Evolutionary conservation across 441 rosid species (phyloP).

Genomic region (Hura crepitans): DNA sequence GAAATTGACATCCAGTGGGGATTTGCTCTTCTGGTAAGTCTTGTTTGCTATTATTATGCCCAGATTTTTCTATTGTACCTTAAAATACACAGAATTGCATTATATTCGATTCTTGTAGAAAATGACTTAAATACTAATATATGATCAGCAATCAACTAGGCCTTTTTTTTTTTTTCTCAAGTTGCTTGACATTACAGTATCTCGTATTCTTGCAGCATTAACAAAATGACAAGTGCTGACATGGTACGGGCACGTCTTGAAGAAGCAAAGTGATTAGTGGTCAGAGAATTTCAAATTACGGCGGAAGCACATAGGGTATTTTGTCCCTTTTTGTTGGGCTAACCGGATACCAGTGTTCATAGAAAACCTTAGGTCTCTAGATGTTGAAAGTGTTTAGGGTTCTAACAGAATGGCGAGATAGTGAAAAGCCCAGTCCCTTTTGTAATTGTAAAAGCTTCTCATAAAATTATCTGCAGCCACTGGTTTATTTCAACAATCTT

Average conservation of each 20-base stretch:
- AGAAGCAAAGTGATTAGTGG: slow-evolving; percentile 43
- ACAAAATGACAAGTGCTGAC: slow-evolving; percentile 41
- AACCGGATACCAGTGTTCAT: slow-evolving; percentile 22
- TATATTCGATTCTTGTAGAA: background rate
- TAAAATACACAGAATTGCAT: background rate
- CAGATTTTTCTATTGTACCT: background rate
- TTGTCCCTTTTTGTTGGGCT: slow-evolving; percentile 3
- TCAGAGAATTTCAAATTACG: slow-evolving; percentile 16
- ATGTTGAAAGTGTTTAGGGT: background rate
- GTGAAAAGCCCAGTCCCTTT: slow-evolving; percentile 1
- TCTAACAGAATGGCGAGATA: slow-evolving; percentile 13
- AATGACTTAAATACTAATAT: background rate
- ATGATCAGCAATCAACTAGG: background rate
- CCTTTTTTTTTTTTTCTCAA: background rate
- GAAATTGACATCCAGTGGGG: slow-evolving; percentile 61
- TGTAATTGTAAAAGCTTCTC: slow-evolving; percentile 1
- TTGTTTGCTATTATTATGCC: background rate
- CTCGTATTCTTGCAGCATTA: slow-evolving; percentile 42
- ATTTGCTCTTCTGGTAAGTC: slow-evolving; percentile 65
- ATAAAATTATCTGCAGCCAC: background rate
- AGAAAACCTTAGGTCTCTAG: background rate
- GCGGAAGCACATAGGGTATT: background rate
- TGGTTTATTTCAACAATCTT: background rate
- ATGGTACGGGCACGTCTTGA: slow-evolving; percentile 41
- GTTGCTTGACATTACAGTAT: slow-evolving; percentile 6